phyloP scores from a whole-genome alignment of 108 stramenopile genomes.

The Fragilaria radians region DNA sequence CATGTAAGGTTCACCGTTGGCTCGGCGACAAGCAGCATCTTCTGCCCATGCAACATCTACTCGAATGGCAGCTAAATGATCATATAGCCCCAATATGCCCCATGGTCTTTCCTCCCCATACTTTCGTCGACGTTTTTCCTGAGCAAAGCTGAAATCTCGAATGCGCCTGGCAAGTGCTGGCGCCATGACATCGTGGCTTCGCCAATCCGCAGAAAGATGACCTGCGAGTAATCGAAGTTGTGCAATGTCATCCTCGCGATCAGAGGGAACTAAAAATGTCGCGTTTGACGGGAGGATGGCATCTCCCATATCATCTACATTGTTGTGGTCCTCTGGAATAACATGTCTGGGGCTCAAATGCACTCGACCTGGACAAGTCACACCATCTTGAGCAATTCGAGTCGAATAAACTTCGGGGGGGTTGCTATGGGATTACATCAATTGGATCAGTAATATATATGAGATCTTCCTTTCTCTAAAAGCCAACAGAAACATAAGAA shows the following conservation, averaged over 20 bases:
- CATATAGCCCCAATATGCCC: slow-evolving; percentile 81
- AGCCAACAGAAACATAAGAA: no score
- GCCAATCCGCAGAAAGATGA: slow-evolving; percentile 68
- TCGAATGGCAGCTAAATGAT: slow-evolving; percentile 64
- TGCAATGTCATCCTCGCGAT: slow-evolving; percentile 61
- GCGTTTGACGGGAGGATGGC: no score
- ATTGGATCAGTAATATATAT: no score
- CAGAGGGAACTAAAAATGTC: no score
- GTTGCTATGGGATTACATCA: no score
- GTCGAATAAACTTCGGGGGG: no score
- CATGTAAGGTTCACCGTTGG: slow-evolving; percentile 61
- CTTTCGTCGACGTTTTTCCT: slow-evolving; percentile 64
- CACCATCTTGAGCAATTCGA: no score
- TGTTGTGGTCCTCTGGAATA: no score
- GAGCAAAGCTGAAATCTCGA: slow-evolving; percentile 79
- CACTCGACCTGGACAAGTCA: no score
- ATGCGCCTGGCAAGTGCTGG: slow-evolving; percentile 66
- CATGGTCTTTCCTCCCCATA: slow-evolving; percentile 75
- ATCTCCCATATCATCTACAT: no score
- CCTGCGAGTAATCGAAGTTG: slow-evolving; percentile 72
- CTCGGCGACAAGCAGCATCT: slow-evolving; percentile 77
- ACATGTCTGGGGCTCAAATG: no score
- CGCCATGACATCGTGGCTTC: slow-evolving; percentile 51
- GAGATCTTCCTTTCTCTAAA: no score
- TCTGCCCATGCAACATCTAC: slow-evolving; percentile 89